phyloP scores from a whole-genome alignment of 75 land plant genomes.

The Azolla pinnata region DNA sequence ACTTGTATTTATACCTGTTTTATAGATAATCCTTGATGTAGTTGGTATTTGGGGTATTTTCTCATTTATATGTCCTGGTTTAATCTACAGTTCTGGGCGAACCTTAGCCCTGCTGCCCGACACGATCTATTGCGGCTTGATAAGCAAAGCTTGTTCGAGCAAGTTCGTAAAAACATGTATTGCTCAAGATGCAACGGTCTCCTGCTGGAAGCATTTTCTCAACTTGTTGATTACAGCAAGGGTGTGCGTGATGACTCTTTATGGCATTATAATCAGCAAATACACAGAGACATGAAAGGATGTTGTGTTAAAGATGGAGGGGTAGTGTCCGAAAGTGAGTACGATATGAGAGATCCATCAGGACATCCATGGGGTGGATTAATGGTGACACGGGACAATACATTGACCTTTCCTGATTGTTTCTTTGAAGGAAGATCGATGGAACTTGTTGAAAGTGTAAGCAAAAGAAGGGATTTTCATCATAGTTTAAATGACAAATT shows the following conservation, averaged over 20 bases:
- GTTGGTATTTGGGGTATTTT: too few species aligned
- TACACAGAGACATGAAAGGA: too few species aligned
- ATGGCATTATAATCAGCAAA: not conserved
- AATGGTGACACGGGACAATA: slow-evolving; percentile 69
- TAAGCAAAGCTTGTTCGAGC: slow-evolving; percentile 93
- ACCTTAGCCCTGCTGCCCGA: slow-evolving; percentile 53
- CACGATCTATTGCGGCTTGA: slow-evolving; percentile 74
- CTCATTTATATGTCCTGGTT: too few species aligned
- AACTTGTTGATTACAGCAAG: slow-evolving; percentile 85
- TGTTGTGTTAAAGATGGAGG: not conserved
- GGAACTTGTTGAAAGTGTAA: too few species aligned
- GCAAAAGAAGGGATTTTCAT: too few species aligned
- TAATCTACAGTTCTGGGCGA: slow-evolving; percentile 98
- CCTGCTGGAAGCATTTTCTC: slow-evolving; percentile 79
- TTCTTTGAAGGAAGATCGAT: slow-evolving; percentile 65
- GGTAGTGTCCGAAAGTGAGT: slow-evolving; percentile 4
- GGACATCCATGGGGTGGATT: slow-evolving; percentile 97
- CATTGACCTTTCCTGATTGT: slow-evolving; percentile 74
- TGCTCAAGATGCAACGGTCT: slow-evolving; percentile 96
- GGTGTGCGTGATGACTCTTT: slow-evolving; percentile 44
- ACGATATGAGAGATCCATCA: slow-evolving; percentile 72
- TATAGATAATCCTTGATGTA: too few species aligned
- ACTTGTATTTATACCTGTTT: too few species aligned
- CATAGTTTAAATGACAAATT: too few species aligned
- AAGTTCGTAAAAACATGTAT: slow-evolving; percentile 90